Base-by-base conservation (phyloP, 1,139 yeast species). In the Arxiozyma heterogenica region DNA sequence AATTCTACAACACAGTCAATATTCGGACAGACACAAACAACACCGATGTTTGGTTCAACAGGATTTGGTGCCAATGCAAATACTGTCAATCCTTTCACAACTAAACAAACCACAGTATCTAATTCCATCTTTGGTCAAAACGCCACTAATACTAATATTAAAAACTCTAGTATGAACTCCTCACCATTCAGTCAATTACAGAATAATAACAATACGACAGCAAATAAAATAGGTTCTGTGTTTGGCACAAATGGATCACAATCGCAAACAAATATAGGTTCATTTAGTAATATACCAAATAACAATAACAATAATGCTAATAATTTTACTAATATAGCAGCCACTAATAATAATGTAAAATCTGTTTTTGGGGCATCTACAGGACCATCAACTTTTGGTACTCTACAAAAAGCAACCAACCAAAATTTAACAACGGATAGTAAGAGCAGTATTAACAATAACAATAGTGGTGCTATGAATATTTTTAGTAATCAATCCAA, bases 21-120 rank as follows among this genome's bases (percentile, higher is more conserved):
- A 5, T 54, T 55, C 53, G 58, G 56, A 2, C 49, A 47, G 22
- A 7, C 49, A 15, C 41, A 46, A 46, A 46, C n/a, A 34, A 34
- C 39, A 15, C n/a, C n/a, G 6, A n/a, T 17, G n/a, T 46, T 46
- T 38, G 49, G 47, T 3, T 15, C 53, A 15, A 41, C 50, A 9
- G 38, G 49, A 15, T 52, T 54, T 51, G 53, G 54, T 43, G n/a
- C 47, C 27, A 38, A 39, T 9, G 23, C n/a, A 11, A 30, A 27
- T 17, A 42, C 34, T 15, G 34, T 49, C 17, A 49, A 49, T 43
- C 51, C 51, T 27, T 49, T 49, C 20, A 49, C 51, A 21, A 46
- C 41, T 9, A 49, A 41, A 18, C 41, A 41, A 30, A 20, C 20
- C 20, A 15, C 44, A 3, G 23, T 49, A 15, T 17, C 50, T 17